phyloP scores from a whole-genome alignment of 78 protist species.

The Monocercomonoides exilis region DNA sequence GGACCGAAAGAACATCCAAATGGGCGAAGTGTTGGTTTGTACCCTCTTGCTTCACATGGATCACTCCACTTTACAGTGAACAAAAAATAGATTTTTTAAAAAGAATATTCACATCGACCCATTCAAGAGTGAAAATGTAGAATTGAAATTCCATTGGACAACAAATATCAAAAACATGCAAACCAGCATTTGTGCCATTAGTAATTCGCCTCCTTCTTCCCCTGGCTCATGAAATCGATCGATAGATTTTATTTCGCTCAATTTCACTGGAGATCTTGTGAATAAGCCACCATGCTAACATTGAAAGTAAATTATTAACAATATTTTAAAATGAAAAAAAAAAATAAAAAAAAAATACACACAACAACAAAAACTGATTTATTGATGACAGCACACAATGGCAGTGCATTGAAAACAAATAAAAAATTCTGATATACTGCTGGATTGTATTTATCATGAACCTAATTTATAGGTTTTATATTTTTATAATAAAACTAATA shows the following conservation, averaged over 20 bases:
- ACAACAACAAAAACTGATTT: background rate
- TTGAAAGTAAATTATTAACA: background rate
- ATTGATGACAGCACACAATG: conserved; percentile 12
- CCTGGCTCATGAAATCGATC: background rate
- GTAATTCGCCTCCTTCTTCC: background rate
- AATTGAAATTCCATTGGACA: too few relatives aligned
- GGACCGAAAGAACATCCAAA: conserved; percentile 10
- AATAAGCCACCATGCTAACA: background rate
- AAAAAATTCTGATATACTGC: background rate
- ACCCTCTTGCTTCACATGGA: background rate
- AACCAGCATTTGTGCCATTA: conserved; percentile 7
- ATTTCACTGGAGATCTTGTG: background rate
- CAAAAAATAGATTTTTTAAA: background rate
- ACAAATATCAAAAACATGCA: background rate
- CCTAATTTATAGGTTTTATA: background rate
- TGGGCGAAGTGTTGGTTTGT: background rate
- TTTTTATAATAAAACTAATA: background rate
- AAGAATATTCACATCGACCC: too few relatives aligned
- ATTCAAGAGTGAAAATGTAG: too few relatives aligned
- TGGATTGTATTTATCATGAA: background rate
- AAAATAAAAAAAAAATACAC: background rate
- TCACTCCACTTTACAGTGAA: background rate
- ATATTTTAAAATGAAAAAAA: too few relatives aligned
- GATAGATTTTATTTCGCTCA: background rate
- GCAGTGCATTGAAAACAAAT: background rate